Evolutionary conservation across 1,284 basidiomycete genomes (phyloP).

Genomic region (Pseudozyma tsukubaensis): DNA sequence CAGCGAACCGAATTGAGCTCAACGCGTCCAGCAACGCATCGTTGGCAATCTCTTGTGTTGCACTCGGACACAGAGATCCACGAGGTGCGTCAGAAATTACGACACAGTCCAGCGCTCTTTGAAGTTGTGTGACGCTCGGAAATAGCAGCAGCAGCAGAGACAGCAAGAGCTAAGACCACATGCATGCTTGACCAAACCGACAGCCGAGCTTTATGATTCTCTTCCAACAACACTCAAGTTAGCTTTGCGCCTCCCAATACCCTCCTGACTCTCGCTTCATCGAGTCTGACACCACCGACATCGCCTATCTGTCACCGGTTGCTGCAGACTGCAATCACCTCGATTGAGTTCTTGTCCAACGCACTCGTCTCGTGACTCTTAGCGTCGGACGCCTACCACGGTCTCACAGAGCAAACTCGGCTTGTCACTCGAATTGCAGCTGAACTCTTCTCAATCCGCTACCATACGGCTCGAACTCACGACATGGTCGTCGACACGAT

Average conservation of each 20-base stretch:
- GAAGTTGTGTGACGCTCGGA: background rate
- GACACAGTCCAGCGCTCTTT: background rate
- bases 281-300: too few species aligned
- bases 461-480: background rate
- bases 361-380: too few species aligned
- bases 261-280: too few species aligned
- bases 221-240: too few species aligned
- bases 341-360: too few species aligned
- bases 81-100: slow-evolving; percentile 10
- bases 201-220: too few species aligned
- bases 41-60: slow-evolving; percentile 4
- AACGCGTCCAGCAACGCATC: slow-evolving; percentile 8
- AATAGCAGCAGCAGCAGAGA: background rate
- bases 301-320: too few species aligned
- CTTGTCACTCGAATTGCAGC: background rate
- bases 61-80: slow-evolving; percentile 1
- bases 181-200: too few species aligned
- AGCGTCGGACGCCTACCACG: too few species aligned
- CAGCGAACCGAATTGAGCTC: background rate
- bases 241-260: too few species aligned
- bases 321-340: too few species aligned
- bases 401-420: background rate
- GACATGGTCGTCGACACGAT: slow-evolving; percentile 21
- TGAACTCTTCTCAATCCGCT: background rate
- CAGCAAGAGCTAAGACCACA: background rate